phyloP scores from a whole-genome alignment of 306 rosid genomes.

The Vicia villosa region DNA sequence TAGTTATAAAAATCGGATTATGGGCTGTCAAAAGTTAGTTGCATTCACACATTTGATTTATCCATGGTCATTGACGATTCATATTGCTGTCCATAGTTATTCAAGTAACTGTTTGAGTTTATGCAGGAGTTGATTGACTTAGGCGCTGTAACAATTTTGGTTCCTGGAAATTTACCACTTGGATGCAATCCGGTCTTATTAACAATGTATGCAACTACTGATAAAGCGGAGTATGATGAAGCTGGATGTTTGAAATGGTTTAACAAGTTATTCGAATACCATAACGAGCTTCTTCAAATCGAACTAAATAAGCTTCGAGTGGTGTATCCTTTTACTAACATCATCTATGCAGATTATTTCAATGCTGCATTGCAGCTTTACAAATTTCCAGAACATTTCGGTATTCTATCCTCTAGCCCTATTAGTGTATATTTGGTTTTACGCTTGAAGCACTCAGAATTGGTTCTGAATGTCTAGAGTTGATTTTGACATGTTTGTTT shows the following conservation, averaged over 20 bases:
- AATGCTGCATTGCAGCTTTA: conserved; percentile 42
- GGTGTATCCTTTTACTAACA: conserved; percentile 42
- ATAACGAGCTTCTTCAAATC: conserved; percentile 48
- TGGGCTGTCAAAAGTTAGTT: too few relatives aligned
- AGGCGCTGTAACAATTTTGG: conserved; percentile 52
- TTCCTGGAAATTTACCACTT: conserved; percentile 63
- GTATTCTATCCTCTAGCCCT: conserved; percentile 27
- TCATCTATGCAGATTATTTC: conserved; percentile 60
- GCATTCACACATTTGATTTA: too few relatives aligned
- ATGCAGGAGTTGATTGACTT: conserved; percentile 54
- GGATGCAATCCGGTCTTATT: conserved; percentile 53
- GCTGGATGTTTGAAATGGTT: conserved; percentile 56
- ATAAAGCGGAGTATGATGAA: conserved; percentile 44
- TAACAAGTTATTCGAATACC: conserved; percentile 42
- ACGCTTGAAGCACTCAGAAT: too few relatives aligned
- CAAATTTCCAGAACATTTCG: conserved; percentile 46
- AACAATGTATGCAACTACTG: conserved; percentile 24
- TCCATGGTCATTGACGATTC: too few relatives aligned
- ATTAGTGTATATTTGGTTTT: not conserved
- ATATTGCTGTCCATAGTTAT: too few relatives aligned
- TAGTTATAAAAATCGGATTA: too few relatives aligned
- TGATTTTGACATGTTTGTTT: too few relatives aligned
- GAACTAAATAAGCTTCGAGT: conserved; percentile 42
- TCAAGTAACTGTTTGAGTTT: too few relatives aligned
- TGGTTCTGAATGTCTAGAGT: too few relatives aligned